Percentiles rank a stretch among this genome's conserved stretches.
Conservation (phyloP, 495 filamentous ascomycete species). For the Penicillium manginii region DNA sequence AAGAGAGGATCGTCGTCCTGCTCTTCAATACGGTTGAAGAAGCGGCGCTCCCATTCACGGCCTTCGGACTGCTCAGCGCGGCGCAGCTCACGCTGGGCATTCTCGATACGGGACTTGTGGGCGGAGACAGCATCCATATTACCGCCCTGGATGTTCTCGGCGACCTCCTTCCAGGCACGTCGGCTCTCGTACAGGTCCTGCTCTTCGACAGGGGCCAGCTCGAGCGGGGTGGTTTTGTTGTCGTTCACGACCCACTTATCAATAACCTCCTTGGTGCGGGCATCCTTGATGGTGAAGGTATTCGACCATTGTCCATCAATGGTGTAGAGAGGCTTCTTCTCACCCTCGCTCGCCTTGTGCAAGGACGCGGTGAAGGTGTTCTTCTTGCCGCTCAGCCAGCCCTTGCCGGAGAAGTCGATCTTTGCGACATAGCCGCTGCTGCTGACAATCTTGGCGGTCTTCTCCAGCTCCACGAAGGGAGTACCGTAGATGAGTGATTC, state of each 20-base stretch:
- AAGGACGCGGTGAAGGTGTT: slow-evolving; percentile 84
- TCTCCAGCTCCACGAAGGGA: slow-evolving; percentile 89
- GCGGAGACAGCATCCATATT: slow-evolving; percentile 79
- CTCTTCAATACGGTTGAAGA: slow-evolving; percentile 65
- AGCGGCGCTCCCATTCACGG: slow-evolving; percentile 80
- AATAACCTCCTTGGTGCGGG: slow-evolving; percentile 68
- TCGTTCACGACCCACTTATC: slow-evolving; percentile 70
- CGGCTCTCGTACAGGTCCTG: slow-evolving; percentile 89
- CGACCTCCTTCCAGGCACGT: slow-evolving; percentile 86
- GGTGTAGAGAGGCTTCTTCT: slow-evolving; percentile 83
- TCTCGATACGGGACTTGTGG: slow-evolving; percentile 91
- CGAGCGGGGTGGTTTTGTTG: slow-evolving; percentile 66
- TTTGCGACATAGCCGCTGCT: slow-evolving; percentile 88
- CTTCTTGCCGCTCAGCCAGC: slow-evolving; percentile 94
- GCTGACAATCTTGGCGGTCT: slow-evolving; percentile 77
- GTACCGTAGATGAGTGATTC: slow-evolving; percentile 91
- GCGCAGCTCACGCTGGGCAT: slow-evolving; percentile 82
- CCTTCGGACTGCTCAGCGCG: slow-evolving; percentile 78
- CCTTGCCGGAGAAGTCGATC: slow-evolving; percentile 89
- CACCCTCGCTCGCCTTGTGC: slow-evolving; percentile 70
- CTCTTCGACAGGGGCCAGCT: slow-evolving; percentile 71
- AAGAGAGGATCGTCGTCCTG: slow-evolving; percentile 59
- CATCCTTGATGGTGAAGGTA: slow-evolving; percentile 75
- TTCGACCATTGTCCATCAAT: slow-evolving; percentile 93
- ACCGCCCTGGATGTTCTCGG: slow-evolving; percentile 72